Percentiles rank a stretch among this genome's conserved stretches.
Evolutionary conservation across 2,329 filamentous ascomycete genomes (phyloP).

Genomic region (Bretziella fagacearum): DNA sequence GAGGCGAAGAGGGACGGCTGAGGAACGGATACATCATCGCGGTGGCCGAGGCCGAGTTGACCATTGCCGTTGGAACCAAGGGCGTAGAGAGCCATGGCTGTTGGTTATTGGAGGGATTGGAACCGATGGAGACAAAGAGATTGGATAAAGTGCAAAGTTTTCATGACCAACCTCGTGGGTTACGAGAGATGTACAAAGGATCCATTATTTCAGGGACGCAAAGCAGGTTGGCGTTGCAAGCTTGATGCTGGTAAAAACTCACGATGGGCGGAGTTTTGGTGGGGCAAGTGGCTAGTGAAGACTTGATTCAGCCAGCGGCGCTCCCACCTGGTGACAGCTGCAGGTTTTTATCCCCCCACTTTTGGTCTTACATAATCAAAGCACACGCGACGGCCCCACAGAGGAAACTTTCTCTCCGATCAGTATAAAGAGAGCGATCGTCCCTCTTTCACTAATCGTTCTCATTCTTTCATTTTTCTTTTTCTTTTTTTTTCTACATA

Average conservation of each 20-base stretch:
- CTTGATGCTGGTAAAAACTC: not conserved
- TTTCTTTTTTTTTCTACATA: slow-evolving; percentile 2
- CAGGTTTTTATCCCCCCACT: slow-evolving; percentile 5
- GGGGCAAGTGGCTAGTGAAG: not conserved
- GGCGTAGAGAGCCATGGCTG: slow-evolving; percentile 35
- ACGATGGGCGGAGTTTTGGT: slow-evolving; percentile 2
- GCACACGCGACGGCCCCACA: slow-evolving; percentile 9
- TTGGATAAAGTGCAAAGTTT: not conserved
- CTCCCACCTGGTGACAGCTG: not conserved
- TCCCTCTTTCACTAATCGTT: not conserved
- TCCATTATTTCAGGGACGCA: not conserved
- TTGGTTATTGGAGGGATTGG: not conserved
- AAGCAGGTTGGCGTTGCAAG: not conserved
- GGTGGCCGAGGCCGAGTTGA: slow-evolving; percentile 55
- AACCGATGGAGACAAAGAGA: not conserved
- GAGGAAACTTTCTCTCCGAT: not conserved
- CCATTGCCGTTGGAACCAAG: slow-evolving; percentile 64
- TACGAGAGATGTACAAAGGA: not conserved
- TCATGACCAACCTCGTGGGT: not conserved
- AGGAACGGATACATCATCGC: slow-evolving; percentile 52
- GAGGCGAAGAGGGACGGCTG: slow-evolving; percentile 41
- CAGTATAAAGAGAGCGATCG: slow-evolving; percentile 7
- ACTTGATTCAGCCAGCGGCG: not conserved
- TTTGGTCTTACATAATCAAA: not conserved
- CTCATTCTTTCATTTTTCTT: not conserved